Percentiles rank a stretch among this genome's conserved stretches.
These are phyloP conservation scores for Claviceps spartinae DNA, from an alignment of 2,329 filamentous ascomycete genomes.

Conservation along the genomic window DNA sequence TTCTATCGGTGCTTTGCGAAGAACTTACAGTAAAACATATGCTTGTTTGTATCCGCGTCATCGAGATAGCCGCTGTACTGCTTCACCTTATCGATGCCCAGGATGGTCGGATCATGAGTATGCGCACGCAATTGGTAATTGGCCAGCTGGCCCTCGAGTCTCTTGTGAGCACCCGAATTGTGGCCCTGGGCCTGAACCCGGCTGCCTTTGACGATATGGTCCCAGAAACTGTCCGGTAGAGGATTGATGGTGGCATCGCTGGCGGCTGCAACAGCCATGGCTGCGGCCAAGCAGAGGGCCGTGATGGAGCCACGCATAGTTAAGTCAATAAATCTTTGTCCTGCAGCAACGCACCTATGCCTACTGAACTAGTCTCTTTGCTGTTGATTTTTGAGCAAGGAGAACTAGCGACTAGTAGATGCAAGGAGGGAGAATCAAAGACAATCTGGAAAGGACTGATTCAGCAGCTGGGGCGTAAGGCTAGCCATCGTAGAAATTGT, in stretches of 20 bases:
- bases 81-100: slow-evolving; percentile 86
- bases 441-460: too few species aligned
- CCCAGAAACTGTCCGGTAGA: slow-evolving; percentile 73
- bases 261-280: neutral
- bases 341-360: too few species aligned
- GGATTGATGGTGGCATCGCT: slow-evolving; percentile 22
- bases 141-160: slow-evolving; percentile 71
- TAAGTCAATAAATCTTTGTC: neutral
- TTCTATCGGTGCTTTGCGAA: neutral
- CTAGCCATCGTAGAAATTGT: too few species aligned
- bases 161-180: slow-evolving; percentile 22
- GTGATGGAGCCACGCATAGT: neutral
- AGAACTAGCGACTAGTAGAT: too few species aligned
- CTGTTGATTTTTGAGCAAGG: too few species aligned
- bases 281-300: neutral
- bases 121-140: slow-evolving; percentile 80
- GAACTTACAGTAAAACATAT: slow-evolving; percentile 86
- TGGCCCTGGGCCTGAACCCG: slow-evolving; percentile 55
- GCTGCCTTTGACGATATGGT: slow-evolving; percentile 73
- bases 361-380: too few species aligned
- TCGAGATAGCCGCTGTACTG: slow-evolving; percentile 97
- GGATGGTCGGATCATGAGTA: slow-evolving; percentile 68
- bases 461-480: too few species aligned
- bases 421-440: too few species aligned
- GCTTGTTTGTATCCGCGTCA: slow-evolving; percentile 90